These are phyloP conservation scores for Aspergillus sclerotialis DNA, from an alignment of 2,329 filamentous ascomycete species.

Conservation along the genomic window DNA sequence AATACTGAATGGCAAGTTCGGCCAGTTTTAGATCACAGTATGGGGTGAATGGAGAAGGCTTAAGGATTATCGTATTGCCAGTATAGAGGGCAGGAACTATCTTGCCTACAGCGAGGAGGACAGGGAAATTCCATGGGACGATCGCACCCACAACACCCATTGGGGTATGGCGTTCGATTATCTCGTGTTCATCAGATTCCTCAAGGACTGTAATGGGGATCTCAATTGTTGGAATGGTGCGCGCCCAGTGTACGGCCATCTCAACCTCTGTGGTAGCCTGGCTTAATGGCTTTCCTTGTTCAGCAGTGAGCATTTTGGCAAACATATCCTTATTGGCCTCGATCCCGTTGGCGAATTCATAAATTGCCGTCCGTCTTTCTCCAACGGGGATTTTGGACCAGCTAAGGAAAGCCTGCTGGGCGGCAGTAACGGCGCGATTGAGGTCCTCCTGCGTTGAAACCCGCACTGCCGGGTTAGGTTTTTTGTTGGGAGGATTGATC, in stretches of 20 bases:
- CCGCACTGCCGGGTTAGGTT: slow-evolving; percentile 46
- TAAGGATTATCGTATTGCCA: slow-evolving; percentile 50
- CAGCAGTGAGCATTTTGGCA: slow-evolving; percentile 33
- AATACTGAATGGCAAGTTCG: slow-evolving; percentile 43
- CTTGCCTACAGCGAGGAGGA: slow-evolving; percentile 42
- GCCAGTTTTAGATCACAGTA: slow-evolving; percentile 49
- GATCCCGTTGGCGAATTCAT: slow-evolving; percentile 27
- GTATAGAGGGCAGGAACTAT: slow-evolving; percentile 44
- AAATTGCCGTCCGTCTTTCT: slow-evolving; percentile 25
- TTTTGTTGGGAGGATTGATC: slow-evolving; percentile 46
- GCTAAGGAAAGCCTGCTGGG: slow-evolving; percentile 39
- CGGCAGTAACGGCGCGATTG: slow-evolving; percentile 44
- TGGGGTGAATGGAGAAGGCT: slow-evolving; percentile 46
- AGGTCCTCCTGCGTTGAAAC: slow-evolving; percentile 44
- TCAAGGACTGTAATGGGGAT: slow-evolving; percentile 43
- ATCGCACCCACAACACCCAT: slow-evolving; percentile 46
- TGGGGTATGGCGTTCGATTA: slow-evolving; percentile 30
- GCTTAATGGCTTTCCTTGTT: slow-evolving; percentile 35
- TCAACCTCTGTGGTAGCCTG: slow-evolving; percentile 21
- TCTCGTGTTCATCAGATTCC: slow-evolving; percentile 36
- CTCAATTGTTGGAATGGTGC: slow-evolving; percentile 17
- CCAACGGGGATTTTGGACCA: slow-evolving; percentile 37
- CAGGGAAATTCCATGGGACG: slow-evolving; percentile 53
- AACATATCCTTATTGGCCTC: slow-evolving; percentile 31
- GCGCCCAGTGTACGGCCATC: slow-evolving; percentile 17